Percentiles rank a stretch among this genome's conserved stretches.
Conservation (phyloP, 2,329 filamentous ascomycete species). For the Xylaria sp. region DNA sequence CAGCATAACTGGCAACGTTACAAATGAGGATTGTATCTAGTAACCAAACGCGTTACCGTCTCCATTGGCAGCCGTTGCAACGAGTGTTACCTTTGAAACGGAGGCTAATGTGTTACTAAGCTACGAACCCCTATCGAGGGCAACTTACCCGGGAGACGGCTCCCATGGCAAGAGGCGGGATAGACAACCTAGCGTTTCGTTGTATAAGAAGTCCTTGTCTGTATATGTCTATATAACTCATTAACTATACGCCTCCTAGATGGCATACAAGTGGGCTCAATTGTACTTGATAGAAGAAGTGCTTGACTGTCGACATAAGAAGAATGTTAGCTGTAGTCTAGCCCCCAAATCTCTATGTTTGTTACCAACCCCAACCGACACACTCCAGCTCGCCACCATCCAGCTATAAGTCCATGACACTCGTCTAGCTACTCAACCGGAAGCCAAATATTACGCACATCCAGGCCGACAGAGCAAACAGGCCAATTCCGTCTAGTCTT, state of each 20-base stretch:
- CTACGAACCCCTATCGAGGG: background rate
- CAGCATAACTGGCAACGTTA: too few species aligned
- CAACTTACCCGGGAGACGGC: background rate
- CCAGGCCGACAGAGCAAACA: background rate
- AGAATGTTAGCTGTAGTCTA: background rate
- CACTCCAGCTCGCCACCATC: background rate
- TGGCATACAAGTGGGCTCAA: background rate
- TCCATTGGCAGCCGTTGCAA: too few species aligned
- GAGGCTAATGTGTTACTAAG: background rate
- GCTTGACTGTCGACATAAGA: background rate
- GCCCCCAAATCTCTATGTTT: background rate
- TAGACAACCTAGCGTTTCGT: background rate
- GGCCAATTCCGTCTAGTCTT: conserved; percentile 1
- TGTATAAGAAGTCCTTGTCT: background rate
- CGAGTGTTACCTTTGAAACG: background rate
- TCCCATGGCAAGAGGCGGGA: background rate
- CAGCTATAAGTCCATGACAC: background rate
- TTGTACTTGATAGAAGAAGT: background rate
- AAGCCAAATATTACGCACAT: background rate
- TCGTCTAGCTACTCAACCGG: background rate
- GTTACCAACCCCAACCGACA: background rate
- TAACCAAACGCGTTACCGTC: background rate
- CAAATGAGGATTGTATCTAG: background rate
- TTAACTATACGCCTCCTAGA: background rate
- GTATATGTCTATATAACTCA: background rate